Evolutionary conservation across 1,139 yeast species (phyloP), one percentile per base, ranked within the genome.

Genomic region (Geotrichum siamense): DNA sequence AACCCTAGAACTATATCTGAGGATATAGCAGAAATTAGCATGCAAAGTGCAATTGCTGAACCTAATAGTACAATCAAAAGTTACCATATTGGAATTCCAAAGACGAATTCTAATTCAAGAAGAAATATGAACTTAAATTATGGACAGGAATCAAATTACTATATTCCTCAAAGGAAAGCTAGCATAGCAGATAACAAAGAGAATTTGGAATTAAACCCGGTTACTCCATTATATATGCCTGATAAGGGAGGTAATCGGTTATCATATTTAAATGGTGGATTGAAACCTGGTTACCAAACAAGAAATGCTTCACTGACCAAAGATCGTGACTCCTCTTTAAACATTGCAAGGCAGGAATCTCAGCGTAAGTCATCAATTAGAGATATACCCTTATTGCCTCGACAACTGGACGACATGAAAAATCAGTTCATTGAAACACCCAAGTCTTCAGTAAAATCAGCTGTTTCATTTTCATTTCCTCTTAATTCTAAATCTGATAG

Each of bases 221-320:
- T 5, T 8, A 3, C 26, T 12, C n/a, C n/a, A 8, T n/a, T 10
- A 6, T 21, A 20, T 26, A 22, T 20, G 10, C 10, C 21, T 19
- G 37, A 33, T 5, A 33, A 33, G 8, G 5, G 19, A 6, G 21
- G 21, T 33, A 16, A 21, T 5, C 25, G 13, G 5, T 15, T 33
- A 26, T 25, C 12, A 8, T 15, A 31, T 6, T n/a, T 31, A 23
- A 10, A 10, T 8, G 6, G 9, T 23, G 26, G 26, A 23, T 16
- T 30, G 37, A 33, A 56, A 38, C 61, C 66, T 1, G 58, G 55
- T 1, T 56, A 55, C 16, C 21, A 30, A n/a, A 19, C 34, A 8
- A 23, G 10, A 23, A 30, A 16, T n/a, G 8, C 21, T 6, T 17
- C 34, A 17, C 19, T 6, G 6, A 4, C 34, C 5, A 10, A n/a